Percentiles rank a stretch among this genome's conserved stretches.
These are phyloP conservation scores for Raphanus sativus DNA, from an alignment of 345 rosid species.

Conservation along the genomic window DNA sequence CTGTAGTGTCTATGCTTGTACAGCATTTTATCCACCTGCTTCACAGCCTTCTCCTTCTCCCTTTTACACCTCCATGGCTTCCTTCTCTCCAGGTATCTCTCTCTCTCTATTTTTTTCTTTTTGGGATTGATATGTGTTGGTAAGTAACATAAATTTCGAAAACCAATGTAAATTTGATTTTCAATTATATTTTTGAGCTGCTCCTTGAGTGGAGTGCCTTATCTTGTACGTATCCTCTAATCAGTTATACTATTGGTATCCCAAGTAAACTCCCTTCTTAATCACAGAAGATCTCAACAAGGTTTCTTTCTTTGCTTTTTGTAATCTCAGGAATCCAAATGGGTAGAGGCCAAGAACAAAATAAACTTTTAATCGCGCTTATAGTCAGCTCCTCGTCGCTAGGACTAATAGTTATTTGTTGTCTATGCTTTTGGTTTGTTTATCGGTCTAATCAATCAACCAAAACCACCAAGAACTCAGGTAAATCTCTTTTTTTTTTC, in stretches of 20 bases:
- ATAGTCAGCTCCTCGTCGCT: slow-evolving; percentile 56
- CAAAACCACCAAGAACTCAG: slow-evolving; percentile 50
- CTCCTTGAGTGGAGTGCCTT: not conserved
- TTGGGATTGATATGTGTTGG: slow-evolving; percentile 11
- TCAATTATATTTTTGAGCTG: not conserved
- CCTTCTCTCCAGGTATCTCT: slow-evolving; percentile 66
- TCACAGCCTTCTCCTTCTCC: slow-evolving; percentile 45
- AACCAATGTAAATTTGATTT: slow-evolving; percentile 6
- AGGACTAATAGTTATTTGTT: slow-evolving; percentile 21
- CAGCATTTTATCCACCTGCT: slow-evolving; percentile 33
- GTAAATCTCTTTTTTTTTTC: slow-evolving; percentile 35
- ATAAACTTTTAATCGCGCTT: slow-evolving; percentile 51
- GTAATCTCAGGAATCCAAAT: slow-evolving; percentile 49
- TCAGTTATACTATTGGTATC: not conserved
- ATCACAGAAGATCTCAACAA: not conserved
- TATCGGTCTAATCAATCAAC: slow-evolving; percentile 37
- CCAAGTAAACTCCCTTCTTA: not conserved
- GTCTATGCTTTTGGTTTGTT: slow-evolving; percentile 23
- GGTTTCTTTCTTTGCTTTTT: slow-evolving; percentile 20
- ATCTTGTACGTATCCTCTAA: slow-evolving; percentile 21
- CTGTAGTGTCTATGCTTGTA: slow-evolving; percentile 10
- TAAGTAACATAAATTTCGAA: not conserved
- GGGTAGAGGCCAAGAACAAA: slow-evolving; percentile 47
- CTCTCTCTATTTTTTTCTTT: not conserved
- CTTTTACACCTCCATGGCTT: slow-evolving; percentile 55